Conservation (phyloP, 106 monocot genomes). For the Dactylorhiza incarnata region DNA sequence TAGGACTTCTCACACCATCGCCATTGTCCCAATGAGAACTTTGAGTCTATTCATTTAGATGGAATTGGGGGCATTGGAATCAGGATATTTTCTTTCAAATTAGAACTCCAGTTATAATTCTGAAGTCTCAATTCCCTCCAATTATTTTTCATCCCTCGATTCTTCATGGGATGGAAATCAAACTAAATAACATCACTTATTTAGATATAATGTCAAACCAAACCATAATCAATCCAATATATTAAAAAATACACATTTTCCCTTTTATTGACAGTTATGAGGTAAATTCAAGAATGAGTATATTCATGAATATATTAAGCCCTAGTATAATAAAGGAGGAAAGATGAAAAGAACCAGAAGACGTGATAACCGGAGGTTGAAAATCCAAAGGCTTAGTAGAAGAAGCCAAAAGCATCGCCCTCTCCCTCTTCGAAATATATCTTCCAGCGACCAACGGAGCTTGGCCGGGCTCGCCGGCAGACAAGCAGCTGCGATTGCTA, state of each 20-base stretch:
- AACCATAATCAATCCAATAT: neutral
- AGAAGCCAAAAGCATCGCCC: constrained; percentile 26
- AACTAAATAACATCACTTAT: too few relatives aligned
- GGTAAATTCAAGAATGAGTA: neutral
- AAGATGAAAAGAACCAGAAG: constrained; percentile 35
- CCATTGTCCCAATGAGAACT: too few relatives aligned
- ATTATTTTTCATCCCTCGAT: too few relatives aligned
- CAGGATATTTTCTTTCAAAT: too few relatives aligned
- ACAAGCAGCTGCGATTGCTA: neutral
- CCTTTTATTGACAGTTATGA: neutral
- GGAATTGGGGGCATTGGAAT: too few relatives aligned
- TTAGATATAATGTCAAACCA: neutral
- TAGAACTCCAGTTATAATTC: too few relatives aligned
- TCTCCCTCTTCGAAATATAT: constrained; percentile 84
- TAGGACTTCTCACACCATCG: too few relatives aligned
- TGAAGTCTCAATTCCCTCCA: too few relatives aligned
- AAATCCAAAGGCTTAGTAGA: neutral
- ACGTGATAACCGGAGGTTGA: constrained; percentile 6
- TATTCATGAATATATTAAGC: too few relatives aligned
- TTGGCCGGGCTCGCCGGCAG: neutral
- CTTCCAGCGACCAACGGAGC: constrained; percentile 18
- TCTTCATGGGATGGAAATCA: too few relatives aligned
- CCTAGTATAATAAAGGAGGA: neutral
- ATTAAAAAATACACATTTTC: neutral
- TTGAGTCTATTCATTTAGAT: too few relatives aligned